Percentiles rank a stretch among this genome's conserved stretches.
Conservation (phyloP, 768 basidiomycete genomes). For the Russula compacta region DNA sequence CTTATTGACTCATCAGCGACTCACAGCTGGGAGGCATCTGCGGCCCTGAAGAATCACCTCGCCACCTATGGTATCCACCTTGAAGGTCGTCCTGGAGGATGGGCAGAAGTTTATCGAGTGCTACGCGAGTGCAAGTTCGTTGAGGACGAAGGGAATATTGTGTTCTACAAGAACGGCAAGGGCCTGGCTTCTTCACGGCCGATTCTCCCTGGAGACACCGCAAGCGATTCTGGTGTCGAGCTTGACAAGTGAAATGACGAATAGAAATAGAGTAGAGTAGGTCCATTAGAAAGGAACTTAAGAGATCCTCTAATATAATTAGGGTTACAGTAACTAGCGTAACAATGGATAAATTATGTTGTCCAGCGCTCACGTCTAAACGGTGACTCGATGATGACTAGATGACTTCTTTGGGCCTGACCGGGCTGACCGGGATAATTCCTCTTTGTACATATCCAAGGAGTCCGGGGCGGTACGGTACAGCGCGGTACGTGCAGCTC, state of each 20-base stretch:
- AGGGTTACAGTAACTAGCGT: no score
- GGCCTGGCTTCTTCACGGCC: slow-evolving; percentile 70
- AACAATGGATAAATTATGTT: no score
- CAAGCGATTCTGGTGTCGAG: slow-evolving; percentile 63
- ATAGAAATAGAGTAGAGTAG: not conserved
- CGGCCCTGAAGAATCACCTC: slow-evolving; percentile 70
- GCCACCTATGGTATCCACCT: slow-evolving; percentile 50
- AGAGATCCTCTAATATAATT: no score
- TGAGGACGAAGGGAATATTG: slow-evolving; percentile 84
- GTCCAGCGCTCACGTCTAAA: no score
- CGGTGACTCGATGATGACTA: no score
- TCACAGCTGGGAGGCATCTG: slow-evolving; percentile 78
- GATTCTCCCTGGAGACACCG: slow-evolving; percentile 47
- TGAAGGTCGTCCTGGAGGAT: slow-evolving; percentile 66
- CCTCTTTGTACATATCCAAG: no score
- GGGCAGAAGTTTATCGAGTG: slow-evolving; percentile 73
- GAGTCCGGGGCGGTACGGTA: no score
- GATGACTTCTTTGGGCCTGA: no score
- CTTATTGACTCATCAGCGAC: not conserved
- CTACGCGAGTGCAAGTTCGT: slow-evolving; percentile 85
- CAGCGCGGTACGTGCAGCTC: no score
- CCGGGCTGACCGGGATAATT: no score
- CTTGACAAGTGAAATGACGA: slow-evolving; percentile 26
- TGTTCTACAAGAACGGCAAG: slow-evolving; percentile 84
- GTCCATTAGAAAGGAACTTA: no score